phyloP scores from a whole-genome alignment of 805 yeast genomes.

The Sungouiozyma ichnusensis region DNA sequence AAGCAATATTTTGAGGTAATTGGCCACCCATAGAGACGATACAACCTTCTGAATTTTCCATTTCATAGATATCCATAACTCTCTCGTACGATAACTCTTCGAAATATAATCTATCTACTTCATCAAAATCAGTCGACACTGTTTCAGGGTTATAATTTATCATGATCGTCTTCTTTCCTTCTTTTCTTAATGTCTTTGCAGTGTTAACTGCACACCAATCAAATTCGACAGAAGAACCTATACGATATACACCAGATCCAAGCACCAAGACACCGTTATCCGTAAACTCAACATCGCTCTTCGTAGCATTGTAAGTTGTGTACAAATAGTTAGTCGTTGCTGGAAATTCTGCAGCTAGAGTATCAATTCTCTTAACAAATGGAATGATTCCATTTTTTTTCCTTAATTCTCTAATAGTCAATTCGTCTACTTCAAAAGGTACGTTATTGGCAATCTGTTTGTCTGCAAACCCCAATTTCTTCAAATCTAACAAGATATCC shows the following conservation, averaged over 20 bases:
- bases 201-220: conserved; percentile 99
- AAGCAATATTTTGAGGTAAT: conserved; percentile 93
- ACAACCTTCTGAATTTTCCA: conserved; percentile 82
- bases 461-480: conserved; percentile 92
- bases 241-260: conserved; percentile 98
- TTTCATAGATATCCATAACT: conserved; percentile 92
- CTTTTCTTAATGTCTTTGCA: conserved; percentile 82
- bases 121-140: conserved; percentile 96
- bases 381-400: conserved; percentile 74
- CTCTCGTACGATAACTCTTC: conserved; percentile 94
- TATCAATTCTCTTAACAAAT: conserved; percentile 92
- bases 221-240: conserved; percentile 96
- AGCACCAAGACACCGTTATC: conserved; percentile 90
- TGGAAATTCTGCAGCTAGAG: conserved; percentile 98
- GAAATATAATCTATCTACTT: conserved; percentile 92
- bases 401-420: conserved; percentile 74
- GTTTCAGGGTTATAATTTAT: conserved; percentile 97
- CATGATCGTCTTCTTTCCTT: conserved; percentile 88
- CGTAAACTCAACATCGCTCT: conserved; percentile 72
- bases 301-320: conserved; percentile 89
- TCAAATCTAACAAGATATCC: conserved; percentile 67
- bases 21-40: conserved; percentile 98
- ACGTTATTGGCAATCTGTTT: conserved; percentile 66
- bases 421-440: conserved; percentile 38
- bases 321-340: conserved; percentile 92